Evolutionary conservation across 148 eudicot species (phyloP).

Genomic region (Tetragonia tetragonoides): DNA sequence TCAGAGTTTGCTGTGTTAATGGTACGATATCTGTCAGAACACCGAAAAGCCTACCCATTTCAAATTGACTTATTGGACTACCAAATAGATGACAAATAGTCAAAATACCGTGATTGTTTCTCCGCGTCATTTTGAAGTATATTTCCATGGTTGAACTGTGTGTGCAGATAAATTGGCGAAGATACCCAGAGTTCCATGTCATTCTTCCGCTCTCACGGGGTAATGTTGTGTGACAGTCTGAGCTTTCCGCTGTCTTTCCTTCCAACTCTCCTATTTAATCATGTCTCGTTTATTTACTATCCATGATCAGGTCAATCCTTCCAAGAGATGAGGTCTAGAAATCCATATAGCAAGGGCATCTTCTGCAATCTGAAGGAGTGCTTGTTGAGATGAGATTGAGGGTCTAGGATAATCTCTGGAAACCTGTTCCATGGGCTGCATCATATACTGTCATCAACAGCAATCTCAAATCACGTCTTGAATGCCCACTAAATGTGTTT

Average conservation of each 20-base stretch:
- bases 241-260: not conserved
- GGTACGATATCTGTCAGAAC: too few relatives aligned
- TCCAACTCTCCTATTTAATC: not conserved
- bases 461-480: too few relatives aligned
- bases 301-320: constrained; percentile 37
- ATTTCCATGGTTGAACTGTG: not conserved
- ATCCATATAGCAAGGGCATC: constrained; percentile 62
- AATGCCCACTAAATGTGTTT: too few relatives aligned
- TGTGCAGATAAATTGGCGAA: constrained; percentile 76
- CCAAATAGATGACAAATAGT: too few relatives aligned
- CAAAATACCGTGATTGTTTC: too few relatives aligned
- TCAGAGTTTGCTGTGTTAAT: not conserved
- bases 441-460: not conserved
- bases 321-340: constrained; percentile 34
- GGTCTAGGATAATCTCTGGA: not conserved
- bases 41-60: not conserved
- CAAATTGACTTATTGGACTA: not conserved
- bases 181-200: constrained; percentile 68
- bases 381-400: constrained; percentile 24
- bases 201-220: constrained; percentile 25
- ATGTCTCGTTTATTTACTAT: not conserved
- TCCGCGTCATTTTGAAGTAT: too few relatives aligned
- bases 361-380: constrained; percentile 49
- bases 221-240: constrained; percentile 8
- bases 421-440: not conserved